phyloP scores from a whole-genome alignment of 2,329 filamentous ascomycete genomes.

The Aaosphaeria pasadenensis region DNA sequence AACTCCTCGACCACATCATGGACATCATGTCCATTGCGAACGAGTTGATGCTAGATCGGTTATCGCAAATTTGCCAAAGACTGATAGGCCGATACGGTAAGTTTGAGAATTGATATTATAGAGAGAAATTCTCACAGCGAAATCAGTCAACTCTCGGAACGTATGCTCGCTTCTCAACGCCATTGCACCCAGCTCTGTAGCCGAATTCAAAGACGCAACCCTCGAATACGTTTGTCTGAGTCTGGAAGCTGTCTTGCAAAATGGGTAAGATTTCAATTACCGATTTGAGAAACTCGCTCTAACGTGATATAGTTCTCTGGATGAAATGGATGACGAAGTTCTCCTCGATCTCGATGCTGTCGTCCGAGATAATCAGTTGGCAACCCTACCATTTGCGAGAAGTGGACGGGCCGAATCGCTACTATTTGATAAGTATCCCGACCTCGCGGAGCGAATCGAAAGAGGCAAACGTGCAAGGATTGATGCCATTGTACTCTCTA shows the following conservation, averaged over 20 bases:
- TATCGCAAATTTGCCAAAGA: constrained; percentile 86
- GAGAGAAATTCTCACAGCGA: constrained; percentile 6
- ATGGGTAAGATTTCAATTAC: constrained; percentile 52
- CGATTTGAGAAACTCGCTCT: constrained; percentile 4
- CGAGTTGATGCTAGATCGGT: constrained; percentile 88
- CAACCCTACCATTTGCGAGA: constrained; percentile 71
- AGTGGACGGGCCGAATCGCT: constrained; percentile 68
- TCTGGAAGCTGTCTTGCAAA: constrained; percentile 87
- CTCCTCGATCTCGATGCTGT: constrained; percentile 74
- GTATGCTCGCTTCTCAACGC: constrained; percentile 82
- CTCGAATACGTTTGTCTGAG: constrained; percentile 91
- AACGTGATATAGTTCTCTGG: constrained; percentile 57
- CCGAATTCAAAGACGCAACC: constrained; percentile 81
- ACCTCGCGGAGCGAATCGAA: constrained; percentile 62
- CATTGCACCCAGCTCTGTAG: constrained; percentile 78
- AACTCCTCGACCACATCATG: constrained; percentile 84
- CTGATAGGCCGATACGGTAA: constrained; percentile 74
- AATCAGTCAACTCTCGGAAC: constrained; percentile 57
- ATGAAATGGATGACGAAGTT: constrained; percentile 82
- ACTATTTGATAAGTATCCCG: constrained; percentile 63
- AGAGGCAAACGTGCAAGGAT: constrained; percentile 68
- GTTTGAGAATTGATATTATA: constrained; percentile 15
- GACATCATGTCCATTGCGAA: constrained; percentile 89
- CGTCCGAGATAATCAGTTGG: constrained; percentile 78
- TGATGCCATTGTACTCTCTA: constrained; percentile 71